A percentile compares a stretch with the other conserved stretches of the same genome.
Conservation (phyloP, 768 basidiomycete species). For the Agrocybe praecox region DNA sequence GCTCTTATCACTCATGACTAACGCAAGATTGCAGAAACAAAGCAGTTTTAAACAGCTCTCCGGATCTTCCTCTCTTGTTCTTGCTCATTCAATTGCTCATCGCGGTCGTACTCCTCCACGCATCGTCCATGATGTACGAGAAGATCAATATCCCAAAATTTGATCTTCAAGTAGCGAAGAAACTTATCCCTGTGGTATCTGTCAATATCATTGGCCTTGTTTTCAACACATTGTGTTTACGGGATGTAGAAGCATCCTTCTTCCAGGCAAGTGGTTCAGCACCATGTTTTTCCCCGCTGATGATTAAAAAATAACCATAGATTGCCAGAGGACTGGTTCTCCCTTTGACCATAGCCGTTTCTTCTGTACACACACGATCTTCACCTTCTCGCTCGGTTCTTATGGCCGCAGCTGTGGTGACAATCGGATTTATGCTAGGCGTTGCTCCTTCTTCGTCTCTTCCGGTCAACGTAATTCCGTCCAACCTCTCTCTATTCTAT, state of each 20-base stretch:
- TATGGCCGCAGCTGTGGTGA: constrained; percentile 62
- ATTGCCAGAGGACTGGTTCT: constrained; percentile 86
- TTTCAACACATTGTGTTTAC: constrained; percentile 79
- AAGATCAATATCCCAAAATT: constrained; percentile 61
- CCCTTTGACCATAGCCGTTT: constrained; percentile 79
- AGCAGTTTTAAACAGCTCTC: constrained; percentile 67
- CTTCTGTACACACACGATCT: constrained; percentile 57
- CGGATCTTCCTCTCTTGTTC: constrained; percentile 69
- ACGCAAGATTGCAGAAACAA: constrained; percentile 56
- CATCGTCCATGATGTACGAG: constrained; percentile 46
- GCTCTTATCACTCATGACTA: background rate
- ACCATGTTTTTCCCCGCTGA: background rate
- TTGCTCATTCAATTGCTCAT: constrained; percentile 69
- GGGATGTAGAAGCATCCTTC: constrained; percentile 79
- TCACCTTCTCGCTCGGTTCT: constrained; percentile 58
- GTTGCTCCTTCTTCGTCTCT: constrained; percentile 57
- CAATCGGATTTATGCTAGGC: constrained; percentile 77
- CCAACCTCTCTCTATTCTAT: constrained; percentile 63
- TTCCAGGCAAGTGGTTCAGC: constrained; percentile 58
- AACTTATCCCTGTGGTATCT: constrained; percentile 61
- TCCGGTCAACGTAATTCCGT: constrained; percentile 46
- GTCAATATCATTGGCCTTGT: constrained; percentile 77
- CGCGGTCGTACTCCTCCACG: constrained; percentile 66
- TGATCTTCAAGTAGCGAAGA: constrained; percentile 53
- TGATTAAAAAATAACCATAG: constrained; percentile 33